Evolutionary conservation across 1,284 basidiomycete species (phyloP).

Genomic region (Boletellus sp.): DNA sequence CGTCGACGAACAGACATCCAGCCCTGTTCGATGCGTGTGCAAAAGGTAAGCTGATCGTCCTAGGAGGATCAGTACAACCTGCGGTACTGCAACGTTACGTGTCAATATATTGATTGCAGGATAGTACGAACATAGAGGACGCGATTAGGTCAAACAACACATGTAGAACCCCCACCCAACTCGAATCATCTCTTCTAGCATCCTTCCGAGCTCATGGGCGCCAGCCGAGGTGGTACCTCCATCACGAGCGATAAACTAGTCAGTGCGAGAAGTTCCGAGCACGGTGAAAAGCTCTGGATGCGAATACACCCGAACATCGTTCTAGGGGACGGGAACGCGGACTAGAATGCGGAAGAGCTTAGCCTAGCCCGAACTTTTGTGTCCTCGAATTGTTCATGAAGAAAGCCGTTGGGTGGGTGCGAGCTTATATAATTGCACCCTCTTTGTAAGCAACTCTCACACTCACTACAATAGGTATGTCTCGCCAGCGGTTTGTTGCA

Average conservation of each 20-base stretch:
- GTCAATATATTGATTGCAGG: not conserved
- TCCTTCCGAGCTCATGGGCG: constrained; percentile 30
- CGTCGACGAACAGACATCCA: too few relatives aligned
- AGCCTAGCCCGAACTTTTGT: constrained; percentile 82
- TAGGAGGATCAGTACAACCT: too few relatives aligned
- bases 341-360: constrained; percentile 76
- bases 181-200: constrained; percentile 28
- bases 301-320: constrained; percentile 38
- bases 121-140: not conserved
- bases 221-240: constrained; percentile 58
- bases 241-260: constrained; percentile 39
- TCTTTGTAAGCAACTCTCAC: constrained; percentile 28
- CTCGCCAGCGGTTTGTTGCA: not conserved
- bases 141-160: not conserved
- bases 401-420: not conserved
- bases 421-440: not conserved
- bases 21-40: too few relatives aligned
- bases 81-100: too few relatives aligned
- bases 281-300: constrained; percentile 34
- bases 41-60: too few relatives aligned
- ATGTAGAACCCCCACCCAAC: constrained; percentile 26
- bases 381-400: constrained; percentile 65
- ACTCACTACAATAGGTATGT: not conserved
- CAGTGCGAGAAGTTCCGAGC: constrained; percentile 36
- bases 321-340: constrained; percentile 90